Evolutionary conservation across 345 rosid species (phyloP).

Genomic region (Aethionema arabicum): DNA sequence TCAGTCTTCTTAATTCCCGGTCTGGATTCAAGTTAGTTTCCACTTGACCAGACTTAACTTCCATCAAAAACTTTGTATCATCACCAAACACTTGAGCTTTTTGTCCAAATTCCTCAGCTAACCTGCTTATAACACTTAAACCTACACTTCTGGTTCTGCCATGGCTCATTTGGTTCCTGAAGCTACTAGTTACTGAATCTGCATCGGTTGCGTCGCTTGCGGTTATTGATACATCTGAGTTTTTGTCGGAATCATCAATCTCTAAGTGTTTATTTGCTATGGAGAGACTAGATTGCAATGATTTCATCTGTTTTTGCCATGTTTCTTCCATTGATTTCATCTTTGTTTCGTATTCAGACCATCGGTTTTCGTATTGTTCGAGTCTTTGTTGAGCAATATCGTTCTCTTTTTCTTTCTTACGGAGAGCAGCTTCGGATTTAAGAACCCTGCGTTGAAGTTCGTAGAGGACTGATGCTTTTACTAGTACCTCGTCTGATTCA

Average conservation of each 20-base stretch:
- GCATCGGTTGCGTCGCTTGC: slow-evolving; percentile 25
- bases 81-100: slow-evolving; percentile 62
- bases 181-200: slow-evolving; percentile 37
- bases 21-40: slow-evolving; percentile 50
- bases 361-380: slow-evolving; percentile 60
- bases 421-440: slow-evolving; percentile 63
- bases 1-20: slow-evolving; percentile 64
- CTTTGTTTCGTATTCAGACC: slow-evolving; percentile 81
- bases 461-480: slow-evolving; percentile 50
- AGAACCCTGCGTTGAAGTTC: slow-evolving; percentile 72
- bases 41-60: slow-evolving; percentile 45
- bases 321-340: slow-evolving; percentile 95
- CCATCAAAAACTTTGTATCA: slow-evolving; percentile 53
- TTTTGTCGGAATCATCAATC: slow-evolving; percentile 44
- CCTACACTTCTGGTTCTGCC: slow-evolving; percentile 52
- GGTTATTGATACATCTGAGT: slow-evolving; percentile 30
- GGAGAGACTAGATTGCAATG: slow-evolving; percentile 78
- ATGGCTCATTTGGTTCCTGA: slow-evolving; percentile 31
- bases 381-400: slow-evolving; percentile 63
- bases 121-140: slow-evolving; percentile 48
- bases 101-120: slow-evolving; percentile 74
- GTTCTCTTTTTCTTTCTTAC: slow-evolving; percentile 82
- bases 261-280: slow-evolving; percentile 69
- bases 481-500: slow-evolving; percentile 56
- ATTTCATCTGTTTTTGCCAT: slow-evolving; percentile 88